These are phyloP conservation scores for Naganishia randhawae DNA, from an alignment of 768 basidiomycete genomes.

Conservation along the genomic window DNA sequence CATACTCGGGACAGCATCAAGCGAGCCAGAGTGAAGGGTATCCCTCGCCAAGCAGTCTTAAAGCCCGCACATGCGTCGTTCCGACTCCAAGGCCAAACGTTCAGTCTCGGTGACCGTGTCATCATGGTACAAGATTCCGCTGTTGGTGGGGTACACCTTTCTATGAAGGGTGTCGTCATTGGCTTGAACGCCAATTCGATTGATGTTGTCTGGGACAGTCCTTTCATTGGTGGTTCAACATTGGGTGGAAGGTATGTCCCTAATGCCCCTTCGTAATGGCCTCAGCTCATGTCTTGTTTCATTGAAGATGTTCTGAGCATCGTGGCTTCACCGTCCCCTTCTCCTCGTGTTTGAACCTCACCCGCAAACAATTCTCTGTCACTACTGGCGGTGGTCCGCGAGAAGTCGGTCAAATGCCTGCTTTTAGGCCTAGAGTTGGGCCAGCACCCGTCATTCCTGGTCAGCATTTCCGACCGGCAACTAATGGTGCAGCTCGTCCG, in stretches of 20 bases:
- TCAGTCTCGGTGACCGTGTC: slow-evolving; percentile 85
- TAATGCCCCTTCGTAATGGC: slow-evolving; percentile 37
- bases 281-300: not conserved
- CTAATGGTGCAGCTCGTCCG: slow-evolving; percentile 45
- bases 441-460: slow-evolving; percentile 63
- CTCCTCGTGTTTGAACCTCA: slow-evolving; percentile 82
- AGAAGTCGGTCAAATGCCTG: slow-evolving; percentile 43
- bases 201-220: slow-evolving; percentile 93
- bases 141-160: slow-evolving; percentile 76
- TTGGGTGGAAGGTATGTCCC: slow-evolving; percentile 61
- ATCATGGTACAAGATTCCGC: slow-evolving; percentile 89
- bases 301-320: slow-evolving; percentile 71
- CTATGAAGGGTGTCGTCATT: slow-evolving; percentile 88
- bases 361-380: slow-evolving; percentile 75
- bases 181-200: slow-evolving; percentile 80
- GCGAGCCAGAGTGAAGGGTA: slow-evolving; percentile 86
- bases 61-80: slow-evolving; percentile 87
- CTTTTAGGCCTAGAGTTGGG: slow-evolving; percentile 68
- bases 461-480: slow-evolving; percentile 62
- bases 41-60: slow-evolving; percentile 85
- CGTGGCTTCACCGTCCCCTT: slow-evolving; percentile 85
- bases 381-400: slow-evolving; percentile 54
- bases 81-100: slow-evolving; percentile 81
- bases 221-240: slow-evolving; percentile 89
- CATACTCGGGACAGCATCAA: slow-evolving; percentile 68